Base-by-base conservation (phyloP, 1,139 yeast species). In the Yamadazyma mexicana region DNA sequence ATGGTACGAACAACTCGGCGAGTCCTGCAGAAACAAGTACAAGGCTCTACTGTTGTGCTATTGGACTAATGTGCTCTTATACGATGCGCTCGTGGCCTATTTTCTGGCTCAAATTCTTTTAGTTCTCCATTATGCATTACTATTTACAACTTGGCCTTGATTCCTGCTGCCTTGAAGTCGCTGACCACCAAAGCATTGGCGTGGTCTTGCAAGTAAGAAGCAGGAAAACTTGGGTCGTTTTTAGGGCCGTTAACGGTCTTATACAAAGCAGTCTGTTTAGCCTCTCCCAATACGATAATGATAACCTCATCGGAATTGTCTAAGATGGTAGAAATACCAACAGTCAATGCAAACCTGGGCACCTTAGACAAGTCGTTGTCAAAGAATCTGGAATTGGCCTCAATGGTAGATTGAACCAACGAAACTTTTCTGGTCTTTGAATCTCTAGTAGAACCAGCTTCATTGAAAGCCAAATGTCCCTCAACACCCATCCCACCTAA, bases 391-490 rank as follows among this genome's bases (percentile, higher is more conserved):
- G 77, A 70, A 56, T 79, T 79, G 37, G 84, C 85, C 32, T 64
- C 58, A 37, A 79, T 74, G 15, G 85, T 79, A 24, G 77, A 68
- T 37, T 68, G 64, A 9, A 74, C 84, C 44, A 79, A 65, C 3
- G 60, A 54, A 23, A 79, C 80, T 47, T 62, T 61, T 48, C 85
- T 64, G 1, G 85, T 79, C 15, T 46, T 57, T 6, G 79, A 71
- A 43, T 61, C 55, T 44, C 79, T 64, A 3, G 68, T 35, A 6
- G 81, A 75, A 9, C 85, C 85, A 15, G 76, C 68, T 56, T 79
- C 85, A 56, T 79, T 79, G 54, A 79, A 79, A 1, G 85, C 85
- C 54, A 79, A 66, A 55, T 79, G 84, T 26, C 85, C 85, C 53
- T 80, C 81, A 17, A 82, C 79, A 3, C 85, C 85, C 52, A 79